Percentiles rank a stretch among this genome's conserved stretches.
These are phyloP conservation scores for Claviceps sp. DNA, from an alignment of 2,329 filamentous ascomycete genomes.

Conservation along the genomic window DNA sequence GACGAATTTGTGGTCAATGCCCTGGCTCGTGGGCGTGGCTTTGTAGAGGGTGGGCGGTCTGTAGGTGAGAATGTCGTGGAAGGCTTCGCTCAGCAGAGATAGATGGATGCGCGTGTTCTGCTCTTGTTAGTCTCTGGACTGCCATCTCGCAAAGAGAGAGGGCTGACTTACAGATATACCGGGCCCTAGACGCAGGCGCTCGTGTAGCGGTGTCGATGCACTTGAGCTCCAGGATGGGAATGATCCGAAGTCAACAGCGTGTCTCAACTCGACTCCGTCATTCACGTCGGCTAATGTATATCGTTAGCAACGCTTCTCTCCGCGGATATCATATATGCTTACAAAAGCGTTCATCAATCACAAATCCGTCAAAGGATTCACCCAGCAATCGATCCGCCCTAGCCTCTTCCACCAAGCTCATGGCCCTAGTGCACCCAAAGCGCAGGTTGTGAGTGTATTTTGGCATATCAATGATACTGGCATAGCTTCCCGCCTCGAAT, in stretches of 20 bases:
- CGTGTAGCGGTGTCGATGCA: slow-evolving; percentile 24
- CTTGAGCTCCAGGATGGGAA: slow-evolving; percentile 34
- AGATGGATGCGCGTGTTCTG: slow-evolving; percentile 38
- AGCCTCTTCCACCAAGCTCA: slow-evolving; percentile 38
- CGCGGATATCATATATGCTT: slow-evolving; percentile 12
- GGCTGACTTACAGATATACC: slow-evolving; percentile 31
- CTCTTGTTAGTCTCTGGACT: slow-evolving; percentile 6
- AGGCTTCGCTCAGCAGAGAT: slow-evolving; percentile 34
- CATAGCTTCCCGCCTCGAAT: slow-evolving; percentile 36
- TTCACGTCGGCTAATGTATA: slow-evolving; percentile 25
- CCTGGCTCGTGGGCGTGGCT: slow-evolving; percentile 23
- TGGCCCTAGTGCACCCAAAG: slow-evolving; percentile 36
- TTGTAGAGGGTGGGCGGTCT: slow-evolving; percentile 39
- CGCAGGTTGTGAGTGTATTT: slow-evolving; percentile 30
- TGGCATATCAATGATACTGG: slow-evolving; percentile 34
- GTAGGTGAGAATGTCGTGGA: slow-evolving; percentile 35
- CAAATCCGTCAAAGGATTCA: slow-evolving; percentile 25
- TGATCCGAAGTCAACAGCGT: slow-evolving; percentile 38
- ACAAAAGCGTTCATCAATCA: slow-evolving; percentile 34
- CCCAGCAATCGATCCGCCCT: slow-evolving; percentile 31
- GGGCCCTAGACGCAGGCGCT: slow-evolving; percentile 36
- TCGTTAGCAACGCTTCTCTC: slow-evolving; percentile 33
- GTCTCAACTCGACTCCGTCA: slow-evolving; percentile 25
- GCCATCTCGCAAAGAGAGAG: not conserved
- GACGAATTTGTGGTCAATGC: slow-evolving; percentile 31